Conservation (phyloP, 2,329 filamentous ascomycete species). For the Kalmusia sp. region DNA sequence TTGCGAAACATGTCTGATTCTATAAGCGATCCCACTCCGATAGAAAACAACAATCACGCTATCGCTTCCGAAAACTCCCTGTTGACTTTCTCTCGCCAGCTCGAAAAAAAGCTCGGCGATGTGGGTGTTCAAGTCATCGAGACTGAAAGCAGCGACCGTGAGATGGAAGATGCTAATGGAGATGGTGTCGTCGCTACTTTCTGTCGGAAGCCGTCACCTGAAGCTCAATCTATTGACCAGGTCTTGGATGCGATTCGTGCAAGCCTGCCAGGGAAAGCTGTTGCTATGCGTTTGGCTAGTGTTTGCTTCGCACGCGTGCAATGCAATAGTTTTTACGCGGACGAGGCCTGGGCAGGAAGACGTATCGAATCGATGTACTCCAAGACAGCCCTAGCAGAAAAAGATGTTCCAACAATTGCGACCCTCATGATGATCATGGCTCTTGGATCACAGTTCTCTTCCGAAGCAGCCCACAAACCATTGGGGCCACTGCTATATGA, state of each 20-base stretch:
- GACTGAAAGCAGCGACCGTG: background rate
- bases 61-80: background rate
- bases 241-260: background rate
- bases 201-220: background rate
- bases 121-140: background rate
- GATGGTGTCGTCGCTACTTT: background rate
- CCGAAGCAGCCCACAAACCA: conserved; percentile 58
- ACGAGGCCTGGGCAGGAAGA: conserved; percentile 49
- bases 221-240: background rate
- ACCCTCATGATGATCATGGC: conserved; percentile 51
- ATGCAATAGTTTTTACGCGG: conserved; percentile 52
- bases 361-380: conserved; percentile 49
- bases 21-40: background rate
- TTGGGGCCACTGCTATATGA: conserved; percentile 64
- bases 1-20: background rate
- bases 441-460: conserved; percentile 51
- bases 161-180: background rate
- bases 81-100: background rate
- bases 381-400: conserved; percentile 42
- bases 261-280: conserved; percentile 46
- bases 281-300: conserved; percentile 50
- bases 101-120: background rate
- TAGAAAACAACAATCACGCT: background rate
- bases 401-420: conserved; percentile 47
- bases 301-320: conserved; percentile 53